These are phyloP conservation scores for Aspergillus ibericus DNA, from an alignment of 2,329 filamentous ascomycete genomes.

Conservation along the genomic window DNA sequence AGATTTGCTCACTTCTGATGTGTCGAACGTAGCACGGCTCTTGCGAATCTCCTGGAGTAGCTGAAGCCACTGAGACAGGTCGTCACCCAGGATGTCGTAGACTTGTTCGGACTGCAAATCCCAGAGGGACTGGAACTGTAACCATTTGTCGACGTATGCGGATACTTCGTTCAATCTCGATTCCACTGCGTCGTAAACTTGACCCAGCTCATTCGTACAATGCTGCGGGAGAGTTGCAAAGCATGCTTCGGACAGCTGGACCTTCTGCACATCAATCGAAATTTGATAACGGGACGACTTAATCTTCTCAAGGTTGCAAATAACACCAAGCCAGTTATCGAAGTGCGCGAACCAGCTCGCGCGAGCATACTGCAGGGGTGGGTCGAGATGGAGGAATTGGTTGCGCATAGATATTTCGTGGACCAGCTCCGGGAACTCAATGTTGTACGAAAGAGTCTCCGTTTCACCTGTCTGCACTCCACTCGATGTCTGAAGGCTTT, in stretches of 20 bases:
- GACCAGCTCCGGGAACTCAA: conserved; percentile 57
- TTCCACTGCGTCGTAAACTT: conserved; percentile 82
- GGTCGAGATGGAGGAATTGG: conserved; percentile 94
- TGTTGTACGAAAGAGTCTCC: conserved; percentile 35
- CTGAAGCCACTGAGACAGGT: conserved; percentile 90
- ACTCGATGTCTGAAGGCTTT: conserved; percentile 23
- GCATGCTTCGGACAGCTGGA: conserved; percentile 49
- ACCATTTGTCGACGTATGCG: conserved; percentile 92
- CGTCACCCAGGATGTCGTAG: conserved; percentile 86
- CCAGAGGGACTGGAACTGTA: conserved; percentile 98
- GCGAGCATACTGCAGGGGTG: conserved; percentile 84
- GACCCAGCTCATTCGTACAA: conserved; percentile 75
- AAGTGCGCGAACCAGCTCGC: conserved; percentile 93
- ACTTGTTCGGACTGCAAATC: conserved; percentile 95
- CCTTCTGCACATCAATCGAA: conserved; percentile 58
- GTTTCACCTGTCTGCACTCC: conserved; percentile 27
- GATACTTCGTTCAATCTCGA: conserved; percentile 77
- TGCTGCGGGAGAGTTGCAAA: conserved; percentile 83
- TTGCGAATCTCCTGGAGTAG: conserved; percentile 96
- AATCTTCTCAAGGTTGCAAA: conserved; percentile 90
- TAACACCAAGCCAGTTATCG: conserved; percentile 87
- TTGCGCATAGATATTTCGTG: conserved; percentile 98
- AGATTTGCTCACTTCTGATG: conserved; percentile 84
- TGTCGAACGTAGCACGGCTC: conserved; percentile 94
- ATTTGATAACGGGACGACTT: conserved; percentile 96